Percentiles rank a stretch among this genome's conserved stretches.
Conservation (phyloP, 768 basidiomycete genomes). For the Leccinum disarticulatum region DNA sequence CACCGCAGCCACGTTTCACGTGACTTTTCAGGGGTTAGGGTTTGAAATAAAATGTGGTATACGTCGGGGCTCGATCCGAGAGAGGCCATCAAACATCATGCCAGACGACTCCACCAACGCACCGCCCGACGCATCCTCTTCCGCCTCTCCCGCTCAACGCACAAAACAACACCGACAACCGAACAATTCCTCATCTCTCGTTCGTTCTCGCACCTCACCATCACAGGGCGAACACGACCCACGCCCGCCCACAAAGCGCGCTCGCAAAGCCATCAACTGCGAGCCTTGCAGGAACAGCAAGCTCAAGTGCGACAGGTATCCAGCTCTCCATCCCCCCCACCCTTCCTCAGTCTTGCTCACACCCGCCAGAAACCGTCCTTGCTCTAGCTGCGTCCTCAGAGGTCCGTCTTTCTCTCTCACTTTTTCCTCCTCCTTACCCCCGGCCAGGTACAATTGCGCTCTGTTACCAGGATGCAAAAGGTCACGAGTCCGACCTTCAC, state of each 20-base stretch:
- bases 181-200: constrained; percentile 31
- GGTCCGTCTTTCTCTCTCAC: constrained; percentile 42
- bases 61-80: constrained; percentile 28
- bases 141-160: constrained; percentile 16
- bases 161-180: constrained; percentile 18
- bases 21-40: constrained; percentile 24
- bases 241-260: constrained; percentile 75
- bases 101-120: constrained; percentile 31
- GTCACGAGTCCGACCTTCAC: constrained; percentile 55
- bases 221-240: constrained; percentile 59
- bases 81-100: constrained; percentile 26
- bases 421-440: constrained; percentile 16
- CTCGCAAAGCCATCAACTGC: constrained; percentile 86
- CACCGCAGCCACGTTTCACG: constrained; percentile 18
- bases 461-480: constrained; percentile 77
- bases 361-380: constrained; percentile 70
- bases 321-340: neutral
- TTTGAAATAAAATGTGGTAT: constrained; percentile 21
- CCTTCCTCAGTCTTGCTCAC: neutral
- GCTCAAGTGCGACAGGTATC: constrained; percentile 85
- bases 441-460: constrained; percentile 69
- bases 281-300: constrained; percentile 86
- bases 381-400: constrained; percentile 82
- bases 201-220: constrained; percentile 46
- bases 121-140: constrained; percentile 10